Evolutionary conservation across 108 stramenopile genomes (phyloP), one percentile per base, ranked within the genome.

Genomic region (Thalassiosira profunda): DNA sequence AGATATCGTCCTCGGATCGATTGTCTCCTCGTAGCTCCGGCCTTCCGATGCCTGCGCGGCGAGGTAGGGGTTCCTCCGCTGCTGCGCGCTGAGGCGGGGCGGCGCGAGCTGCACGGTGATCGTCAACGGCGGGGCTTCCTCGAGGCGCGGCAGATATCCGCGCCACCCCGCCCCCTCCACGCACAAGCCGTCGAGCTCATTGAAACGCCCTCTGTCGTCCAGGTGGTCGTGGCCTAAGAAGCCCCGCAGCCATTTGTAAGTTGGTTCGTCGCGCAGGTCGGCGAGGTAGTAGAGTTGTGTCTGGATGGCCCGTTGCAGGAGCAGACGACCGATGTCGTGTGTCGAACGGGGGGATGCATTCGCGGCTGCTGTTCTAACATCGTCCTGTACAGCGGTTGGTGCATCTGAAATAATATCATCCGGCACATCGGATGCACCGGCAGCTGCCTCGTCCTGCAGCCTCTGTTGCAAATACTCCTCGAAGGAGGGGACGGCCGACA

Each of bases 21-120:
- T 51, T 2, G 25, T 51, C 30, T 51, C 49, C 49, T 51, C 49
- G 6, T 51, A 51, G 31, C 31, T n/a, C 26, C 49, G 49, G 10
- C 49, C 49, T 7, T 33, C 49, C n/a, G n/a, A n/a, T 51, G 49
- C 49, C 7, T 51, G 49, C 28, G 49, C 21, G 4, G 49, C 49
- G n/a, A 51, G 25, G 24, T 51, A 51, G 10, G 49, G 49, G 30
- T 51, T 51, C 25, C 49, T 26, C 30, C 30, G 25, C 30, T 51
- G 49, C 49, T 51, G 49, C n/a, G 49, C 49, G 7, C 49, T 51
- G 31, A 51, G 23, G 3, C 23, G 4, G 28, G 49, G 49, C 15
- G 49, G 49, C n/a, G 49, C 49, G 30, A 51, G 49, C 30, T 51
- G 49, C 31, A 51, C 49, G 14, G 49, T 51, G 49, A 51, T 51